Evolutionary conservation across 192 early-diverging fungal species (phyloP).

Genomic region (Coemansia sp.): DNA sequence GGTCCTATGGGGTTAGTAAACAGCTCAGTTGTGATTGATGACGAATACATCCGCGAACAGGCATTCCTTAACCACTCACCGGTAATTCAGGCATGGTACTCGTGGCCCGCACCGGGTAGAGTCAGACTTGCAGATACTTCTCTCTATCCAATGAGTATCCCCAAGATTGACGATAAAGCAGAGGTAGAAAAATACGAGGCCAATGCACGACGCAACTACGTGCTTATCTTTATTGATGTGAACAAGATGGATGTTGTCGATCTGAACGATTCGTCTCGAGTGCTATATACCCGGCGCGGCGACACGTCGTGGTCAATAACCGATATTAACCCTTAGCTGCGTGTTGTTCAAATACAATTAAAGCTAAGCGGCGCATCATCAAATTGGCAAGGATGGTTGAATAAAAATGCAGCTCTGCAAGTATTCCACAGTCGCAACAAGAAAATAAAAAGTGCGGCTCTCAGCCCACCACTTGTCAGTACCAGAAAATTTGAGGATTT

Average conservation of each 20-base stretch:
- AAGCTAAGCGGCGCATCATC: neutral
- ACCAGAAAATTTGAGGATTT: neutral
- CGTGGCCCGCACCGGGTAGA: slow-evolving; percentile 49
- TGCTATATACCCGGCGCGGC: slow-evolving; percentile 39
- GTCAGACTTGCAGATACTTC: slow-evolving; percentile 25
- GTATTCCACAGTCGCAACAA: neutral
- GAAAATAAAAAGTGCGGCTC: neutral
- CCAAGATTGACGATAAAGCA: slow-evolving; percentile 21
- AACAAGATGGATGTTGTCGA: slow-evolving; percentile 48
- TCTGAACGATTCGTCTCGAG: slow-evolving; percentile 26
- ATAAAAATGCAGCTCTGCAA: neutral
- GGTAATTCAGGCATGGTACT: slow-evolving; percentile 48
- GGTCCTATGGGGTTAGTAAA: slow-evolving; percentile 13
- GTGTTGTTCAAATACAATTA: neutral
- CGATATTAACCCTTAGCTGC: slow-evolving; percentile 36
- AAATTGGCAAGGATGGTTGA: neutral
- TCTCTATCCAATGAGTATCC: slow-evolving; percentile 34
- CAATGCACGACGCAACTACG: slow-evolving; percentile 49
- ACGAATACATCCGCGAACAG: slow-evolving; percentile 49
- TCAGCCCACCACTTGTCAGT: neutral
- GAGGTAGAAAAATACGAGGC: slow-evolving; percentile 34
- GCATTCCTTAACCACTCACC: slow-evolving; percentile 46
- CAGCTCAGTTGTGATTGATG: slow-evolving; percentile 22
- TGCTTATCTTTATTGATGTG: slow-evolving; percentile 44
- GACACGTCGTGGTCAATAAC: slow-evolving; percentile 39